Base-by-base conservation (phyloP, 306 rosid species). In the Rubus parviflorus region DNA sequence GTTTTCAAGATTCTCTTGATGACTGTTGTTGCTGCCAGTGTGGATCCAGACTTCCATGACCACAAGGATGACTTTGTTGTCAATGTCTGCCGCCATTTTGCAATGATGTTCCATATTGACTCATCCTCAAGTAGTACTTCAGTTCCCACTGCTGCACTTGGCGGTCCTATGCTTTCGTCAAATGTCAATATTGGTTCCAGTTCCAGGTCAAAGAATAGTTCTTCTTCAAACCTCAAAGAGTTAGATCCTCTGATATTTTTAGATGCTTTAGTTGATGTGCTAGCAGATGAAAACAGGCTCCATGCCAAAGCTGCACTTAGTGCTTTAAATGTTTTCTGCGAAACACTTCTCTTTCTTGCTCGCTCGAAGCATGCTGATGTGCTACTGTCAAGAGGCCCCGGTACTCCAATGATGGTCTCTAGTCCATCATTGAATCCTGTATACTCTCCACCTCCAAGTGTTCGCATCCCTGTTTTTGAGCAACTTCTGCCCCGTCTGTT, bases 401-500 rank as follows among this genome's bases (percentile, higher is more conserved):
- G 96, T 60, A 96, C 98, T 46, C 99, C 99, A 68, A 96, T 96
- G 96, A 92, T 89, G 77, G 99, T 96, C 79, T 96, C 99, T 52
- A 96, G 98, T 81, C 99, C 99, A 65, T 94, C 98, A 47, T 87
- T 88, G 93, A 91, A 93, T 87, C 98, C 99, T 53, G 98, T 92
- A 60, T 95, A 89, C 87, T 96, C 98, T 69, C 97, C 99, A 15
- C 97, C 99, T 60, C 99, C 99, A 51, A 96, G 98, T 83, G 94
- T 92, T n/a, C 97, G 92, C 38, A 91, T 96, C 69, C 96, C 96
- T 61, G 92, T 92, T 73, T 96, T 96, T 75, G 99, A 96, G 82
- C 98, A 92, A 83, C 91, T 96, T 51, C 84, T 96, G 83, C 94
- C 99, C 70, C 99, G 97, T 30, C 96, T 96, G 81, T 89, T 96